phyloP scores from a whole-genome alignment of 2,329 filamentous ascomycete genomes.

The Chaetomium strumarium region DNA sequence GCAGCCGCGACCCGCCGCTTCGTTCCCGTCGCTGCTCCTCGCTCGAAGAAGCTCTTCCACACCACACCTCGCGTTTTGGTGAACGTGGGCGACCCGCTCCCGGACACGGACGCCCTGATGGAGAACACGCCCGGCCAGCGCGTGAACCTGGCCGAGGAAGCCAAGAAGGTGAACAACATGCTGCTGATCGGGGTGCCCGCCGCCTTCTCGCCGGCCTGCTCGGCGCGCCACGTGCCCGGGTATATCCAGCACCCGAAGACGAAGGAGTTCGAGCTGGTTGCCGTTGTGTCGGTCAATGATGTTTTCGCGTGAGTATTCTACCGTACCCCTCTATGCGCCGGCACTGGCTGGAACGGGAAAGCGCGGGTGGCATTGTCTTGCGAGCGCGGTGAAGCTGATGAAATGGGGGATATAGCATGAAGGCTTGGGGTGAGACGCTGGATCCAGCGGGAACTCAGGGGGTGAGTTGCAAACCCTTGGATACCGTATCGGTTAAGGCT shows the following conservation, averaged over 20 bases:
- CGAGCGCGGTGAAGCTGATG: background rate
- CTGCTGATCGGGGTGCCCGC: conserved; percentile 82
- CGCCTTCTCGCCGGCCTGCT: conserved; percentile 60
- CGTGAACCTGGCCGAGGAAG: conserved; percentile 76
- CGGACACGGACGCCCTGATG: conserved; percentile 68
- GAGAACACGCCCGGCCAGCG: conserved; percentile 89
- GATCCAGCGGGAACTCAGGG: conserved; percentile 70
- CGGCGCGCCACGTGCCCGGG: conserved; percentile 68
- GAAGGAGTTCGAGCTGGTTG: conserved; percentile 75
- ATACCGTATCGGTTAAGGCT: background rate
- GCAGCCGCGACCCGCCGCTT: background rate
- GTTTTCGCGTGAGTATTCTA: conserved; percentile 70
- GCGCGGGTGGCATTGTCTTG: background rate
- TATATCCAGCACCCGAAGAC: conserved; percentile 77
- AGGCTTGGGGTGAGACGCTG: conserved; percentile 75
- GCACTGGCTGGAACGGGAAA: background rate
- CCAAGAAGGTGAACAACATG: conserved; percentile 59
- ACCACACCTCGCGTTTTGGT: conserved; percentile 57
- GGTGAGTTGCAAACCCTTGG: conserved; percentile 47
- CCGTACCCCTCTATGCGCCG: background rate
- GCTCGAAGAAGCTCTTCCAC: conserved; percentile 57
- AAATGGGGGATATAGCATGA: conserved; percentile 55
- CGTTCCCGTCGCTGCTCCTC: background rate
- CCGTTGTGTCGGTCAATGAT: conserved; percentile 90
- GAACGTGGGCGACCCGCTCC: conserved; percentile 72